Base-by-base conservation (phyloP, 1,284 basidiomycete genomes). In the Hemileia vastatrix region DNA sequence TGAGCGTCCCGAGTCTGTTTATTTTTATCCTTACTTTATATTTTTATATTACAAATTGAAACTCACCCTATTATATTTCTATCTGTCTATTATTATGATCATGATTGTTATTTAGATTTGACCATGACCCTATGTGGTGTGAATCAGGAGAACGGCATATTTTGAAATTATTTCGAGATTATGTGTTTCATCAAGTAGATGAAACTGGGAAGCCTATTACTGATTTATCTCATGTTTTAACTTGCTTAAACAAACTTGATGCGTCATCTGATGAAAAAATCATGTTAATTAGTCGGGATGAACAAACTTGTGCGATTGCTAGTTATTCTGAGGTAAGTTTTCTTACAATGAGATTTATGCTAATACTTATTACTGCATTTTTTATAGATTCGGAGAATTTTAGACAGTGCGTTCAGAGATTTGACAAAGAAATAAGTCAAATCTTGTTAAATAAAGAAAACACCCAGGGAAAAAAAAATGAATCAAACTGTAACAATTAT, bases 91-190 rank as follows among this genome's bases (percentile, higher is more conserved):
- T 43, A n/a, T 43, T 43, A 43, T n/a, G 40, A 51, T 18, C 15
- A 50, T n/a, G 1, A 23, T n/a, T n/a, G n/a, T n/a, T 23, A 8
- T 23, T 0, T 68, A 92, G 91, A 72, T 97, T 97, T 72, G 90
- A 94, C 55, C 86, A 89, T 57, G 94, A 97, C 73, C 84, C 90
- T 1, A 83, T 92, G 8, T 98, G 94, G 94, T 92, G 92, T 6
- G 95, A 98, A 76, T 96, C 94, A 1, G 95, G 95, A 11, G 95
- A 99, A 74, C 82, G 93, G 64, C 98, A 99, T 76, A 90, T 98
- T 71, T 83, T 98, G 80, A 96, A 95, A 80, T 83, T 99, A 54
- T 98, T 99, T 82, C 83, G 95, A 27, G 95, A 99, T 77, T 93
- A 90, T 72, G 92, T 98, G 48, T 99, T 99, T 79, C 95, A 99